Base-by-base conservation (phyloP, 352 stramenopile species). In the Globisporangium carolinianum region DNA sequence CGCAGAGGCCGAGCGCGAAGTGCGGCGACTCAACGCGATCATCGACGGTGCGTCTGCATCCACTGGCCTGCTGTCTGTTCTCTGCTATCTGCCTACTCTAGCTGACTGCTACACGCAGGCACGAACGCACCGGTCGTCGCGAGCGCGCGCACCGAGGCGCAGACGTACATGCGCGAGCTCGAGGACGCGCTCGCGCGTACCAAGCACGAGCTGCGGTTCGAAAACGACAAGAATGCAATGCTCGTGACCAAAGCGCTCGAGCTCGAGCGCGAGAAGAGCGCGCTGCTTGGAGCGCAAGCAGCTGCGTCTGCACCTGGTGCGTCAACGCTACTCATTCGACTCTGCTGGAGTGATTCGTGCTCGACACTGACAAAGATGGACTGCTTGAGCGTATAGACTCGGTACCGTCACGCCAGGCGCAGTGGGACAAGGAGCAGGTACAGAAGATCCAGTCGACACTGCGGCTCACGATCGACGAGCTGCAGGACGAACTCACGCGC, bases 161-260 rank as follows among this genome's bases (percentile, higher is more conserved):
- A 94, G 62, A 67, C 67, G 17, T 86, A 81, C 47, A 63, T 91
- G 38, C 76, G 68, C 49, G 75, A 89, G 7, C 65, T 90, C 2
- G 83, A 90, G 61, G 75, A 87, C 6, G 71, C 71, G 5, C 67
- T 87, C 8, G 74, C 81, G 1, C 68, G 75, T 18, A 51, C 79
- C 3, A 81, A 83, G 58, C 71, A 80, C 32, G 82, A 91, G 14
- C 51, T 92, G n/a, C 67, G 69, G n/a, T 53, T 73, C 4, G 79
- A 91, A 58, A 88, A 91, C 52, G 77, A 87, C 14, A 89, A 89
- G 63, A 91, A 91, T 47, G 82, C 75, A 38, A 77, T 75, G 49
- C 67, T 89, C 38, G 72, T 91, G 15, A 72, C 67, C 39, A 85
- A 86, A 42, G 81, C 79, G 1, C 57, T 91, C 0, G 76, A 91